Percentiles rank a stretch among this genome's conserved stretches.
These are phyloP conservation scores for Coelastrella sp. DNA, from an alignment of 139 green algal species.

Conservation along the genomic window DNA sequence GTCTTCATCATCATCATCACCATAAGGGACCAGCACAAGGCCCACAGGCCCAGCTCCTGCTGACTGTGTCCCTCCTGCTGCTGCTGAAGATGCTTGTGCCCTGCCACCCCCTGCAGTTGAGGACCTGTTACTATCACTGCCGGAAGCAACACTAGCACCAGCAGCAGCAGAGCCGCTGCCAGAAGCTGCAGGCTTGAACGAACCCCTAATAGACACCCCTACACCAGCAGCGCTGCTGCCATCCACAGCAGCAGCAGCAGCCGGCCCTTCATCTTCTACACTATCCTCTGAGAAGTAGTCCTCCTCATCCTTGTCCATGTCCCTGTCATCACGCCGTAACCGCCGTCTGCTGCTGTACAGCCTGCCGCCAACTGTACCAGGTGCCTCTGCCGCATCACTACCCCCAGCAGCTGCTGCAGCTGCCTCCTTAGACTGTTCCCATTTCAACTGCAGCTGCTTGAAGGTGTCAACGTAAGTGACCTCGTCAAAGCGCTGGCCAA, in stretches of 20 bases:
- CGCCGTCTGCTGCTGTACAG: constrained; percentile 19
- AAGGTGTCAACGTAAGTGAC: constrained; percentile 92
- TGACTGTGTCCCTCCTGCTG: not conserved
- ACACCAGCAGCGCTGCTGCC: constrained; percentile 11
- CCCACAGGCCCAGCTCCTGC: constrained; percentile 3
- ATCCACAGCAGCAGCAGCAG: not conserved
- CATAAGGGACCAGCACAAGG: constrained; percentile 33
- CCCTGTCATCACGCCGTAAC: constrained; percentile 60
- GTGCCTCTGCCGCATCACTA: not conserved
- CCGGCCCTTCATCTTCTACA: constrained; percentile 14
- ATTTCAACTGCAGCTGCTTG: constrained; percentile 75
- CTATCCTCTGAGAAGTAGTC: constrained; percentile 72
- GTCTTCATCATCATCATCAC: constrained; percentile 33
- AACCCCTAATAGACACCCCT: constrained; percentile 12
- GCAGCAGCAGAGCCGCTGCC: not conserved
- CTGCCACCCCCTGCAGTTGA: too few species aligned
- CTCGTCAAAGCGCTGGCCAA: constrained; percentile 56
- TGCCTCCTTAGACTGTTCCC: constrained; percentile 75
- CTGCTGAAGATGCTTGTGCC: too few species aligned
- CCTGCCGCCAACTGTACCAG: not conserved
- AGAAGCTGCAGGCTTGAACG: not conserved
- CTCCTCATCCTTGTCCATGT: constrained; percentile 80
- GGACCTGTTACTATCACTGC: too few species aligned
- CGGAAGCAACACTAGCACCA: too few species aligned
- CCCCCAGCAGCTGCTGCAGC: constrained; percentile 39